Base-by-base conservation (phyloP, 148 eudicot species). In the Chenopodium quinoa region DNA sequence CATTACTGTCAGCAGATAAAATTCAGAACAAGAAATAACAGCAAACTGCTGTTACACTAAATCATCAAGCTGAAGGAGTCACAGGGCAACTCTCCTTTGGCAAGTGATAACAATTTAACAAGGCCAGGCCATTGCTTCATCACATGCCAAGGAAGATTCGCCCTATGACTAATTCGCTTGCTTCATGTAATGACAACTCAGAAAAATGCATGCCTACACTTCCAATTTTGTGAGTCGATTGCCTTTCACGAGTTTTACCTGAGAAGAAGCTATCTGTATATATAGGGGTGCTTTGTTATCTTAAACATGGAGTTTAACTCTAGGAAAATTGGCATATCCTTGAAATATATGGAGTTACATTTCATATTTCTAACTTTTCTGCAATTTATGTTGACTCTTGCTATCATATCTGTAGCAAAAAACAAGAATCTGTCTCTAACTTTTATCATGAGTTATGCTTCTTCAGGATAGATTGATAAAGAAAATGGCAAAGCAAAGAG, bases 41-140 rank as follows among this genome's bases (percentile, higher is more conserved):
- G 13, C 14, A 29, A 29, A 67, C 29, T n/a, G n/a, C 22, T 14
- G 62, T 11, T 56, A 56, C 14, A 46, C 64, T 17, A 56, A 31
- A 34, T 32, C 19, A 76, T 60, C 68, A 76, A 60, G 69, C 78
- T 32, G 7, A 73, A 58, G 37, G 60, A 76, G 52, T 76, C 47
- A 76, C 7, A 76, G 48, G 50, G 78, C 31, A 60, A 76, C 66
- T 76, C 78, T 76, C 48, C 78, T 34, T 76, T 76, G 78, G 69
- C 78, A 76, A 37, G 68, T 76, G 27, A 27, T 27, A 4, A 54
- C 17, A 73, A 11, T 31, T 14, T 10, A 8, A 37, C 27, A 17
- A 48, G 77, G 9, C 47, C 48, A 9, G 60, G 17, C 19, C 62
- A 17, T 16, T 76, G 44, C 44, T 2, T 12, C 62, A 56, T 56